Evolutionary conservation across 768 basidiomycete species (phyloP), one percentile per base, ranked within the genome.

Genomic region (Serendipita indica): DNA sequence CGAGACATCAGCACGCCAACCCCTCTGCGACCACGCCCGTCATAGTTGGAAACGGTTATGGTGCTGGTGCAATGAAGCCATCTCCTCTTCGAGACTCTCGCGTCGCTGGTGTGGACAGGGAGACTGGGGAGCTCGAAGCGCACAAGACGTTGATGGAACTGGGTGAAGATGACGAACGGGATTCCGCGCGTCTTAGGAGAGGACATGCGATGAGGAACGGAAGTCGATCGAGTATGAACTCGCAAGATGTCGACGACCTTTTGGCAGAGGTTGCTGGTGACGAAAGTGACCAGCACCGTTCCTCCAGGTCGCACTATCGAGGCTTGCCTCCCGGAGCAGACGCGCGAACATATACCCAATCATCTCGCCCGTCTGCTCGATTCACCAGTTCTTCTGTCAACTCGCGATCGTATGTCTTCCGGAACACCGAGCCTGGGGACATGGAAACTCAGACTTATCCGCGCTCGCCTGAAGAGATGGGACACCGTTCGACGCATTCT

Each of bases 101-200:
- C 25, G 22, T 54, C n/a, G 16, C 49, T 54, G 49, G 5, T n/a
- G 22, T 30, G 2, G 49, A 27, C 3, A 28, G 30, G 10, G 49
- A 54, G 10, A 16, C 22, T 54, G 49, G 22, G 12, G 20, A 20
- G n/a, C n/a, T 54, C 2, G 49, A 54, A 28, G 49, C 49, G 7
- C 49, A 54, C 49, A 33, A 54, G 22, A 16, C 49, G 7, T 28
- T 54, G 25, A 54, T 54, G 49, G 49, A 54, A 18, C 22, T 54
- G 10, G 49, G 22, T 27, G 49, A 54, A 7, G 49, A 54, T n/a
- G 49, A 54, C 22, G 49, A 54, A 7, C 35, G n/a, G n/a, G 35
- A 37, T 37, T 10, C 10, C 35, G 35, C 35, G 35, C 35, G 35
- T 37, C 35, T n/a, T 37, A 37, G 10, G 35, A 10, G 35, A 10